Evolutionary conservation across 306 rosid species (phyloP), one percentile per base, ranked within the genome.

Genomic region (Citrullus colocynthis): DNA sequence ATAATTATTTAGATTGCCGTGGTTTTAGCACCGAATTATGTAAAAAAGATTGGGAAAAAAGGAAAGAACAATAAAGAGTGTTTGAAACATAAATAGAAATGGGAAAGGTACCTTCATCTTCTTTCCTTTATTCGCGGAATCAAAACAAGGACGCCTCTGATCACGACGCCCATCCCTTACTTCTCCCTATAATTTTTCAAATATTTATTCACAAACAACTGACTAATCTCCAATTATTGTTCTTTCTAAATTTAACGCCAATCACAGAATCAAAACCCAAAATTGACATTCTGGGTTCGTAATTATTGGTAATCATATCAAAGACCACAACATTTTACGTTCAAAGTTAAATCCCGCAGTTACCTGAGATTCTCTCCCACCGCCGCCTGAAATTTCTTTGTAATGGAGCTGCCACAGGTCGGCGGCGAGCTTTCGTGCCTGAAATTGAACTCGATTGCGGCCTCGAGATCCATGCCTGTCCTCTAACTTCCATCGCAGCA

Each of bases 391-490:
- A 44, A 81, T 28, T 60, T 86, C 84, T 34, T 21, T 57, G 16
- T 84, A 85, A 45, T 80, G 83, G 11, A 81, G 42, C 18, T 80
- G 85, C 91, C 93, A 88, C 67, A 88, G 87, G 14, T 85, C 87
- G 3, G 97, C 97, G 34, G 90, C 91, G 48, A 91, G 91, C 80
- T 83, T 85, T 79, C 97, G 83, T 17, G 91, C 90, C 1, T 89
- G 82, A 71, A 80, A 74, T 78, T 79, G 71, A 57, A 66, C 32
- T 79, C 20, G 81, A 62, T 10, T 49, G 3, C 58, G 39, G 32
- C 57, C 39, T 13, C 76, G 56, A 70, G 76, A 45, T 70, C 76
- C 76, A 70, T 45, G 76, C 14, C 54, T 30, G 6, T 24, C 76
- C 14, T 70, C 76, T 37, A 70, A 49, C 81, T 8, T 37, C 80